phyloP scores from a whole-genome alignment of 805 yeast genomes.

The Candida xyloterini region DNA sequence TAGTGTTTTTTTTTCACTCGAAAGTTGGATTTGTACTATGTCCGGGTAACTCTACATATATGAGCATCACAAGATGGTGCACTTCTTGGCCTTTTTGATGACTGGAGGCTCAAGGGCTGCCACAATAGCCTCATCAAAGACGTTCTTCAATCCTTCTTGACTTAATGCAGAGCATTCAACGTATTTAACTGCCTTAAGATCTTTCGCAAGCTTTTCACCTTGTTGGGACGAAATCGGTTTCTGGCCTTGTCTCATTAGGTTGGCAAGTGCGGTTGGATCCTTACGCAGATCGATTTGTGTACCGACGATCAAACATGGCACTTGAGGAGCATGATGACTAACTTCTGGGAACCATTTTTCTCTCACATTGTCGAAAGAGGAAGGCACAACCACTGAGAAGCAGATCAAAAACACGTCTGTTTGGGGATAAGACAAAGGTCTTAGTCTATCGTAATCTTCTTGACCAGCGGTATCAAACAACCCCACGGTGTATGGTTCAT shows the following conservation, averaged over 20 bases:
- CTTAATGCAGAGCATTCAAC: constrained; percentile 98
- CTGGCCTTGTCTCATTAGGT: constrained; percentile 86
- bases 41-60: constrained; percentile 10
- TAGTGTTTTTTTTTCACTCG: constrained; percentile 1
- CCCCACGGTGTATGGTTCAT: constrained; percentile 97
- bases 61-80: constrained; percentile 65
- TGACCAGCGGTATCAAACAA: constrained; percentile 98
- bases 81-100: constrained; percentile 74
- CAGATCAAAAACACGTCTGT: constrained; percentile 96
- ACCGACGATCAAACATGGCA: constrained; percentile 94
- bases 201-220: constrained; percentile 92
- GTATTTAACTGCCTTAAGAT: constrained; percentile 91
- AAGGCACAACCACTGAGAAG: constrained; percentile 94
- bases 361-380: constrained; percentile 94
- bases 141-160: constrained; percentile 94
- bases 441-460: constrained; percentile 96
- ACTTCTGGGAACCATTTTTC: constrained; percentile 99
- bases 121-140: constrained; percentile 97
- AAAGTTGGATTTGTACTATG: constrained; percentile 1
- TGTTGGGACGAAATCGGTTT: constrained; percentile 80
- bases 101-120: constrained; percentile 98
- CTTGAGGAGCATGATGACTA: constrained; percentile 92
- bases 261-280: constrained; percentile 86
- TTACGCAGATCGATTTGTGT: constrained; percentile 94
- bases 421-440: constrained; percentile 95